A percentile compares a stretch with the other conserved stretches of the same genome.
These are phyloP conservation scores for Sordariomycetes sp. DNA, from an alignment of 2,329 filamentous ascomycete species.

Conservation along the genomic window DNA sequence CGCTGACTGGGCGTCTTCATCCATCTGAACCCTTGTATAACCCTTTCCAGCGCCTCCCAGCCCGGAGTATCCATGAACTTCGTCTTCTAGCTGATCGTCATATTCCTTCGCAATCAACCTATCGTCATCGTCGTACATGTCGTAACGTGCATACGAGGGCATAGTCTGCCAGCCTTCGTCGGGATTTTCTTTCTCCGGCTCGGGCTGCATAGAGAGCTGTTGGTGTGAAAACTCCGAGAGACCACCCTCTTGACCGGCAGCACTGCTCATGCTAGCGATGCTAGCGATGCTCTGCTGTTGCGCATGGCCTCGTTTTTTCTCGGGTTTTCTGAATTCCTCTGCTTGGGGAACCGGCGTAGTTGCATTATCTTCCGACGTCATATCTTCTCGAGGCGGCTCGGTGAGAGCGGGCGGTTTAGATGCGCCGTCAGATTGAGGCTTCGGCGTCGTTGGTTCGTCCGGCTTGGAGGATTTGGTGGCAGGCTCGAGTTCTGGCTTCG, in stretches of 20 bases:
- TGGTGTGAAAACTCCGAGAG: constrained; percentile 78
- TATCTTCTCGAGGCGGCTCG: neutral
- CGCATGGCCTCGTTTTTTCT: constrained; percentile 1
- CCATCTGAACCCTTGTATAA: constrained; percentile 89
- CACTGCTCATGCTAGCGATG: constrained; percentile 1
- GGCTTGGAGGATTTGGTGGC: neutral
- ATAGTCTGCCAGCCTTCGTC: constrained; percentile 85
- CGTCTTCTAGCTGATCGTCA: constrained; percentile 56
- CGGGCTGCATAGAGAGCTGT: constrained; percentile 51
- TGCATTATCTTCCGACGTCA: neutral
- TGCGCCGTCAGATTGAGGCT: neutral
- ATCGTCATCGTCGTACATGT: constrained; percentile 93
- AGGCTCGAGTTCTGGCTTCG: neutral
- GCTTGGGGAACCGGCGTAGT: neutral
- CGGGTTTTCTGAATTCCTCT: neutral
- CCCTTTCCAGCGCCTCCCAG: constrained; percentile 88
- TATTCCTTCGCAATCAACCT: constrained; percentile 77
- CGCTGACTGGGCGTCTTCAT: constrained; percentile 87
- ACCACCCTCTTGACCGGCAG: neutral
- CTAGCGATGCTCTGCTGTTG: constrained; percentile 3
- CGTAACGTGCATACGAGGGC: constrained; percentile 86
- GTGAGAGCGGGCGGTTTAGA: neutral
- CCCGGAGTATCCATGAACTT: constrained; percentile 60
- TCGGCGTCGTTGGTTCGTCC: neutral
- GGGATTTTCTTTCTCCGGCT: constrained; percentile 41